Evolutionary conservation across 2,329 filamentous ascomycete genomes (phyloP), one percentile per base, ranked within the genome.

Genomic region (Pyrenochaeta sp.): DNA sequence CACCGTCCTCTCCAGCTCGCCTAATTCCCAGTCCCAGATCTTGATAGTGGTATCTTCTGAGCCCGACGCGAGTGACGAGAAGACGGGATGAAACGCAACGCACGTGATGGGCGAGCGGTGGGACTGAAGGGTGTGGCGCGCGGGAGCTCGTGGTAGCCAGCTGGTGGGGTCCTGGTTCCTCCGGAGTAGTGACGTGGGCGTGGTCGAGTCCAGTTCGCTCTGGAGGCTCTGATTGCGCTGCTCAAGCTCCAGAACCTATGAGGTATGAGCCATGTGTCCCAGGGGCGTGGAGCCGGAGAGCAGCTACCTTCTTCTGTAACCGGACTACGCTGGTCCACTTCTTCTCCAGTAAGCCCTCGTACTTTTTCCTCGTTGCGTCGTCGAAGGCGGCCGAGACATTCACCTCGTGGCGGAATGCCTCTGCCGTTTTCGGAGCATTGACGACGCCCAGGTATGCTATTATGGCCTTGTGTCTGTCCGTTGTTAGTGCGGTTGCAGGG

Each of bases 291-390:
- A 30, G 42, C 42, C 24, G 37, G 32, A 24, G 50, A 40, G 34
- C 39, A 58, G 15, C 36, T 79, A 91, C 92, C 91, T 97, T 98
- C 80, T 97, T 97, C 80, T 98, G 94, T 77, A 98, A 79, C 61
- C 94, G 86, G 71, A 97, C 93, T 28, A 98, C 91, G 71, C 92
- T 95, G 22, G 94, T 98, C 94, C 94, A 98, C 83, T 98, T 98
- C 86, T 97, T 97, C 84, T 98, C 94, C 66, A 98, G 80, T 28
- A 98, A 80, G 1, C 91, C 91, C 79, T 97, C 93, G 81, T 97
- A 98, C 80, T 96, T 97, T 83, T 97, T 97, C 51, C 90, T 86
- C 22, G 92, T 97, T 19, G 86, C 85, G 61, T 91, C 84, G 75
- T 97, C 92, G 71, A 96, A 93, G 47, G 81, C 83, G 65, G 91